phyloP scores from a whole-genome alignment of 23 red algal genomes.

The Gracilariopsis chorda region DNA sequence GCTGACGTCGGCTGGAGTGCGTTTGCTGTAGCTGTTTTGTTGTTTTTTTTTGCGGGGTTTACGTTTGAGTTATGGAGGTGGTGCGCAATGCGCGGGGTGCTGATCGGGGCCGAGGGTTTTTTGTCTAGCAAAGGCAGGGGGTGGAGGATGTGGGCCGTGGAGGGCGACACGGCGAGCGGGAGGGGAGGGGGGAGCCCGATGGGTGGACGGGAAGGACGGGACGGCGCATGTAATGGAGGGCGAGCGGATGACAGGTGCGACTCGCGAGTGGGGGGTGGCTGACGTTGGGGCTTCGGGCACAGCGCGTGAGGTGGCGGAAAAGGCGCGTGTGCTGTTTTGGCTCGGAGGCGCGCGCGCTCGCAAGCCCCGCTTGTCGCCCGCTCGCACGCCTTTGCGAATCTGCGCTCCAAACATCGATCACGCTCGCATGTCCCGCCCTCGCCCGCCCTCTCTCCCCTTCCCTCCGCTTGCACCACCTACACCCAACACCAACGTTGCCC shows the following conservation, averaged over 20 bases:
- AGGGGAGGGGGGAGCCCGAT: too few species aligned
- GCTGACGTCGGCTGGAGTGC: slow-evolving; percentile 58
- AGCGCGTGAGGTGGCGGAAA: slow-evolving; percentile 21
- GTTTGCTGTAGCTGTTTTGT: background rate
- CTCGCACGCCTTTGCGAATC: background rate
- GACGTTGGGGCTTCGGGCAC: too few species aligned
- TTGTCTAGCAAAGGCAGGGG: too few species aligned
- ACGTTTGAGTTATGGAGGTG: too few species aligned
- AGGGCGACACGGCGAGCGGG: too few species aligned
- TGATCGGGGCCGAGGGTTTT: too few species aligned
- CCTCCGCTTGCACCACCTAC: background rate
- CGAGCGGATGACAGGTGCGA: too few species aligned
- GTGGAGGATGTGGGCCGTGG: too few species aligned
- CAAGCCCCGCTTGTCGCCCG: background rate
- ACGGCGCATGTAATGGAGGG: too few species aligned
- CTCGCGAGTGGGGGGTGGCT: too few species aligned
- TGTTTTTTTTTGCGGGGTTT: background rate
- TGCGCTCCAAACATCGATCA: background rate
- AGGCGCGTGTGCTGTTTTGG: background rate
- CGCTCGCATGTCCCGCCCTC: background rate
- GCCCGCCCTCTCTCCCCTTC: background rate
- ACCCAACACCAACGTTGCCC: background rate
- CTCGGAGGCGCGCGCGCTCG: background rate
- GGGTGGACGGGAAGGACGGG: too few species aligned
- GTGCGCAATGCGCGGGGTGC: too few species aligned